phyloP scores from a whole-genome alignment of 1,284 basidiomycete genomes.

The Leucoagaricus sp. region DNA sequence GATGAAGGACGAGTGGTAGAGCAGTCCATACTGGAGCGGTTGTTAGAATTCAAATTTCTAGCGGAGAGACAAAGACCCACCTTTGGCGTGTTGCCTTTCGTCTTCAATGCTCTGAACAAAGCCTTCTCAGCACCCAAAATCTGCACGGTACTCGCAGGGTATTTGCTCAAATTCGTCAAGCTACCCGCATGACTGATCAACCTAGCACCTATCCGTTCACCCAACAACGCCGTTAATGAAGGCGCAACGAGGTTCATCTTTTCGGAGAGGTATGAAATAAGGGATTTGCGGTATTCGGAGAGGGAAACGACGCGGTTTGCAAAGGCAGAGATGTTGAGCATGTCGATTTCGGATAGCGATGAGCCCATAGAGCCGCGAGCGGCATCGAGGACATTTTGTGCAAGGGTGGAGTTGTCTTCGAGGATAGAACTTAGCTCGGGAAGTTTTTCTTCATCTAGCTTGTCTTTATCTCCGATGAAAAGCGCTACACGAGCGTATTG shows the following conservation, averaged over 20 bases:
- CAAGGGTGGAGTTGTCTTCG: constrained; percentile 85
- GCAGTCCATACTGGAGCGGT: constrained; percentile 76
- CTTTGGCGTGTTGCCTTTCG: constrained; percentile 98
- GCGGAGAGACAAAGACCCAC: constrained; percentile 39
- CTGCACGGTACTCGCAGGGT: constrained; percentile 97
- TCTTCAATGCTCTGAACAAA: constrained; percentile 96
- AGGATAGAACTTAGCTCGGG: constrained; percentile 83
- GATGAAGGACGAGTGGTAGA: constrained; percentile 96
- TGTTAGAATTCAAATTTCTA: constrained; percentile 11
- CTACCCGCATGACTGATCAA: constrained; percentile 98
- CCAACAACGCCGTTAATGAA: constrained; percentile 91
- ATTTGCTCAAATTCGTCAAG: constrained; percentile 96
- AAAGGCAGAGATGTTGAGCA: constrained; percentile 95
- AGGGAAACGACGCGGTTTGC: constrained; percentile 91
- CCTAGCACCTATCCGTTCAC: constrained; percentile 94
- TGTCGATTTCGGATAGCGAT: constrained; percentile 90
- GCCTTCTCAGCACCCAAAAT: constrained; percentile 99
- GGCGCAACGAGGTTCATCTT: constrained; percentile 99
- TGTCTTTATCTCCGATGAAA: constrained; percentile 92
- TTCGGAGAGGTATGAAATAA: constrained; percentile 89
- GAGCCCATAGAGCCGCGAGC: constrained; percentile 95
- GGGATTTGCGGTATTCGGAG: constrained; percentile 91
- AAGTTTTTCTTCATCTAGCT: constrained; percentile 73
- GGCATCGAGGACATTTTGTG: constrained; percentile 95
- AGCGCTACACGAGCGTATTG: constrained; percentile 89